Base-by-base conservation (phyloP, 2,329 filamentous ascomycete genomes). In the Penicillium italicum region DNA sequence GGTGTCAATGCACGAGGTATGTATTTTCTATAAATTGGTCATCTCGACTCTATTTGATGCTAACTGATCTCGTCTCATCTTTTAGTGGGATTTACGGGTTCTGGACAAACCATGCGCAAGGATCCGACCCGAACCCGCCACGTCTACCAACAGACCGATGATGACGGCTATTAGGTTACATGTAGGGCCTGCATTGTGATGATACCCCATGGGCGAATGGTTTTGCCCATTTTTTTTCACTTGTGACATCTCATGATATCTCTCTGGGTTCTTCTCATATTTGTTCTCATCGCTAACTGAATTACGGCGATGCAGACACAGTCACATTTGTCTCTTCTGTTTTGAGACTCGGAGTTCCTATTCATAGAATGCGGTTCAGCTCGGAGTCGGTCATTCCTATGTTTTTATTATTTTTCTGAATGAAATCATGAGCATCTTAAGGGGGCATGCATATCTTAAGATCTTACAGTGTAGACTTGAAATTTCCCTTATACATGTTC, bases 51-150 rank as follows among this genome's bases (percentile, higher is more conserved):
- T 41, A 5, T 3, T n/a, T 11, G 57, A 22, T 40, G 62, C 71
- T 73, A 61, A 72, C 57, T 16, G 46, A 40, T 43, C 20, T 58
- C 7, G 41, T 43, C 20, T 58, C 7, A 22, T 42, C 30, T 36
- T 11, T 42, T 63, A 97, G 94, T 99, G 69, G 94, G 94, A 33
- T 97, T 99, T 70, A 96, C 91, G 9, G 94, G 94, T 59, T 97
- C 92, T 52, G 94, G 94, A 57, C 91, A 96, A 75, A 83, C 88
- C 63, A 97, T 97, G 94, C 89, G 91, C 66, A 97, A 96, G 75
- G 94, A 97, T 71, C 85, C 85, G 45, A 85, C 87, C 59, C 83
- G 92, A 69, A 88, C 84, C 71, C 87, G 91, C 67, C 91, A 96
- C 70, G 87, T 94, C 63, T 95, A 96, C 74, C 85, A 93, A 73